Conservation (phyloP, 2,329 filamentous ascomycete genomes). For the Trichoderma guizhouense region DNA sequence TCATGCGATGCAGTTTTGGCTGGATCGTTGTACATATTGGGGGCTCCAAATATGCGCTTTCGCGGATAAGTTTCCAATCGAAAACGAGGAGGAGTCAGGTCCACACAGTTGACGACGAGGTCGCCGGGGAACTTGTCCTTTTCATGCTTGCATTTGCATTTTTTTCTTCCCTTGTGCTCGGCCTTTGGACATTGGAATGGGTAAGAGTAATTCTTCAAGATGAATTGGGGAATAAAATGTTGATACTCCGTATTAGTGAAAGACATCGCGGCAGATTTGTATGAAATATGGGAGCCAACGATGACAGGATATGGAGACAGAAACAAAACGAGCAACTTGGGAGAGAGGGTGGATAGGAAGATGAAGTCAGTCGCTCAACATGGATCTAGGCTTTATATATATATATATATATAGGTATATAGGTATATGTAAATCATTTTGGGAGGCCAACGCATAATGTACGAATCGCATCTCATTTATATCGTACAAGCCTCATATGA, state of each 20-base stretch:
- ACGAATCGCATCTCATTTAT: not conserved
- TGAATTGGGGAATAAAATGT: not conserved
- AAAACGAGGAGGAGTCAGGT: not conserved
- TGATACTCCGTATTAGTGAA: not conserved
- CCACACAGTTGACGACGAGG: not conserved
- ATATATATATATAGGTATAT: too few species aligned
- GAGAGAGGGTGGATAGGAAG: not conserved
- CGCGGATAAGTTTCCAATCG: not conserved
- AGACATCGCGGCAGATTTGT: not conserved
- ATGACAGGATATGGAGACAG: too few species aligned
- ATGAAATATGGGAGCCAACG: too few species aligned
- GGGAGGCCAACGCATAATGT: not conserved
- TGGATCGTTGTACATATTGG: not conserved
- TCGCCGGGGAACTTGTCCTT: not conserved
- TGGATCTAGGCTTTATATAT: not conserved
- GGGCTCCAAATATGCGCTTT: not conserved
- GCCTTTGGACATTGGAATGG: not conserved
- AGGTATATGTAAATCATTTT: not conserved
- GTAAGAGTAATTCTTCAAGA: not conserved
- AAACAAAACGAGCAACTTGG: not conserved
- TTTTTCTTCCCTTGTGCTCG: not conserved
- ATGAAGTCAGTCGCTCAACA: not conserved
- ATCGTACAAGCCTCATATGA: not conserved
- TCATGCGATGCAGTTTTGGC: accelerated
- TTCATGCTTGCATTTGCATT: not conserved